Conservation (phyloP, 352 stramenopile species). For the Phytophthora sp. region DNA sequence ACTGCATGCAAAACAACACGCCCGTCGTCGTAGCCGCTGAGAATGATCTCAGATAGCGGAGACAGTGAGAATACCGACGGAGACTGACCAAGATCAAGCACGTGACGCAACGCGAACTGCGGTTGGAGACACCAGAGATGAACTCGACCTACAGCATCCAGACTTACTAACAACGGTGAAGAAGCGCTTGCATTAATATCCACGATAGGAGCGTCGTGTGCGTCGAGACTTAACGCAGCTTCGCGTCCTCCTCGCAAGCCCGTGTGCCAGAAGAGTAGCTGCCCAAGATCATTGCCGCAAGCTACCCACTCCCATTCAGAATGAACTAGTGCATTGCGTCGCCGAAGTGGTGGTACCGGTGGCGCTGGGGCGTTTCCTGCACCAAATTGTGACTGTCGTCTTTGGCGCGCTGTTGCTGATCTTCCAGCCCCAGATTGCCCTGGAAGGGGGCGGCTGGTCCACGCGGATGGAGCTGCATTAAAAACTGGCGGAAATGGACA, state of each 20-base stretch:
- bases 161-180: conserved; percentile 60
- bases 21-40: conserved; percentile 72
- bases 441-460: conserved; percentile 41
- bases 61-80: conserved; percentile 64
- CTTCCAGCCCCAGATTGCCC: conserved; percentile 27
- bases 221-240: conserved; percentile 45
- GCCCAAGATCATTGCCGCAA: conserved; percentile 64
- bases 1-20: conserved; percentile 57
- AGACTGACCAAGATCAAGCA: conserved; percentile 53
- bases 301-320: conserved; percentile 71
- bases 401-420: conserved; percentile 11
- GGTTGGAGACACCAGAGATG: conserved; percentile 69
- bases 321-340: conserved; percentile 39
- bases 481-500: conserved; percentile 72
- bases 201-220: conserved; percentile 56
- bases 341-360: conserved; percentile 13
- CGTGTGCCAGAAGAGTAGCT: conserved; percentile 79
- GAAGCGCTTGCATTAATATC: conserved; percentile 45
- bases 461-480: conserved; percentile 29
- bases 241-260: conserved; percentile 48
- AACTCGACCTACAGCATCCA: conserved; percentile 49
- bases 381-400: conserved; percentile 17
- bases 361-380: neutral
- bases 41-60: conserved; percentile 54
- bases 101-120: conserved; percentile 52